Evolutionary conservation across 768 basidiomycete genomes (phyloP), one percentile per base, ranked within the genome.

Genomic region (Suillus clintonianus): DNA sequence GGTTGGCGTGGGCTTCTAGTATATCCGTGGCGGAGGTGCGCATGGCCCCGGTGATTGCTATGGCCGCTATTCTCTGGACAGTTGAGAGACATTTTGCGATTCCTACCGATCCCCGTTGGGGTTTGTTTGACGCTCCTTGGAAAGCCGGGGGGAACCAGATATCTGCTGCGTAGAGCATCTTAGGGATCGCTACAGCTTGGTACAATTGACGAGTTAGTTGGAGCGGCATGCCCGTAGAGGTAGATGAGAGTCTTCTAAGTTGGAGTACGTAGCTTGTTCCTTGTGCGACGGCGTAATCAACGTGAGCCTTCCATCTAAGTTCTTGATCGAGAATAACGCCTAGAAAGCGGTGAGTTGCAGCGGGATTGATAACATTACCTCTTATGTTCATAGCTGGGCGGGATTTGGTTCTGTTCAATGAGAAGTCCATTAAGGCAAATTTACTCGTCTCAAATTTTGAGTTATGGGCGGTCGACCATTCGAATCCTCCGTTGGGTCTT

Each of bases 321-420:
- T 72, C 54, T 17, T 62, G 53, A 60, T 78, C 68, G 0, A 77
- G 36, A 13, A 69, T 42, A 0, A 76, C 66, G 0, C 77, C 77
- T 0, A 78, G 68, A 61, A 73, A 75, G 41, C 73, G 75, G 24
- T 60, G 59, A 5, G 47, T 48, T 0, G 47, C 5, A 6, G 19
- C 42, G n/a, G 43, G n/a, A 30, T 3, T 8, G 14, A 54, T 58
- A 4, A 57, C 9, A 32, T n/a, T n/a, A 13, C 39, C 34, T 42
- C 32, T 24, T 3, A 57, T 57, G 5, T 32, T 19, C 39, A 59
- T 36, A 17, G 37, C 9, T 4, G 58, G 41, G 2, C 15, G 13
- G 17, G 5, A 10, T 42, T 59, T 59, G 4, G 15, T 8, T 43
- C 15, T 2, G 41, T 43, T 59, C 15, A 36, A 39, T 6, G n/a